Percentiles rank a stretch among this genome's conserved stretches.
These are phyloP conservation scores for Harrya chromipes DNA, from an alignment of 768 basidiomycete species.

Conservation along the genomic window DNA sequence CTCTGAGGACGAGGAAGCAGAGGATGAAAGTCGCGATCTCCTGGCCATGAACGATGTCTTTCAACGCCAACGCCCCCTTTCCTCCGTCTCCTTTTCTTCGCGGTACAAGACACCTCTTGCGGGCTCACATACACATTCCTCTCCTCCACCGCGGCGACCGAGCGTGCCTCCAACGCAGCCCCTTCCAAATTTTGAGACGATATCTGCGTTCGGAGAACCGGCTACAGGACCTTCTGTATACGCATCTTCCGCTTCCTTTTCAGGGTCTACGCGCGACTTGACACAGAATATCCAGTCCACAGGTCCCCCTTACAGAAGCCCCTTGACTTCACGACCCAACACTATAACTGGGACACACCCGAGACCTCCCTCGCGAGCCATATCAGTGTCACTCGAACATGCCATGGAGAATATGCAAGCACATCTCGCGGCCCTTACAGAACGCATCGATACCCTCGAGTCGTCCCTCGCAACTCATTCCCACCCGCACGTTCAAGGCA, in stretches of 20 bases:
- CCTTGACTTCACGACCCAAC: slow-evolving; percentile 34
- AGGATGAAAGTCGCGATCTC: slow-evolving; percentile 47
- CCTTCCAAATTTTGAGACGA: slow-evolving; percentile 63
- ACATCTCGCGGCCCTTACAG: slow-evolving; percentile 76
- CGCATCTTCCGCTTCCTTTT: slow-evolving; percentile 37
- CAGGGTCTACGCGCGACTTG: slow-evolving; percentile 39
- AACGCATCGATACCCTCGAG: slow-evolving; percentile 75
- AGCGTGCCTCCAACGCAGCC: slow-evolving; percentile 67
- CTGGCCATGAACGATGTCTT: slow-evolving; percentile 38
- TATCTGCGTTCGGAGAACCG: slow-evolving; percentile 66
- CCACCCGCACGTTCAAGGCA: slow-evolving; percentile 36
- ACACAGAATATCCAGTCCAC: slow-evolving; percentile 37
- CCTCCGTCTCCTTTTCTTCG: slow-evolving; percentile 63
- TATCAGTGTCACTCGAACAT: slow-evolving; percentile 50
- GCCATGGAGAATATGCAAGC: slow-evolving; percentile 80
- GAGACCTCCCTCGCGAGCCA: slow-evolving; percentile 43
- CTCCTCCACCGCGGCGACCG: slow-evolving; percentile 43
- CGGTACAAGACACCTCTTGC: slow-evolving; percentile 77
- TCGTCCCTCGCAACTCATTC: slow-evolving; percentile 30
- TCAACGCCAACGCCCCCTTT: slow-evolving; percentile 53
- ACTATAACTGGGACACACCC: slow-evolving; percentile 32
- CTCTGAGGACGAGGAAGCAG: slow-evolving; percentile 47
- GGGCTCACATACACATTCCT: slow-evolving; percentile 56
- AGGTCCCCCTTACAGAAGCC: slow-evolving; percentile 35
- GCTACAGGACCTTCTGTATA: slow-evolving; percentile 38